A percentile compares a stretch with the other conserved stretches of the same genome.
phyloP scores from a whole-genome alignment of 345 rosid species.

The Salix purpurea region DNA sequence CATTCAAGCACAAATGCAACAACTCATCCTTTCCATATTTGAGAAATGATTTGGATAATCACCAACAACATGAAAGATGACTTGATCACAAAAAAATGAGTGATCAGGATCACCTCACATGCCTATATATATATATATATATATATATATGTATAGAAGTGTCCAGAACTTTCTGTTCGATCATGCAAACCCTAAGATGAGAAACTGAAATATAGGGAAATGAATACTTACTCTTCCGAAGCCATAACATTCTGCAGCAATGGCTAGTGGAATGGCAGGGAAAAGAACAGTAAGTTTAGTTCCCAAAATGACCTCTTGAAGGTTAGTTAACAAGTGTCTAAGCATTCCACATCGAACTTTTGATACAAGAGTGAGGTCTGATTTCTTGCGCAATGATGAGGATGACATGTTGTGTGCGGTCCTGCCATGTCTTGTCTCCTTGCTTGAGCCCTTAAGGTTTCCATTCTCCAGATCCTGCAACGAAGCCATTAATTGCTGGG shows the following conservation, averaged over 20 bases:
- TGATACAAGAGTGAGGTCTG: conserved; percentile 57
- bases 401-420: conserved; percentile 86
- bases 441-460: conserved; percentile 43
- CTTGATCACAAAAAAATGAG: background rate
- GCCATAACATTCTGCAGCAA: conserved; percentile 46
- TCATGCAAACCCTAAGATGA: background rate
- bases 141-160: background rate
- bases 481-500: conserved; percentile 25
- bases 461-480: conserved; percentile 53
- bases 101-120: background rate
- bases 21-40: background rate
- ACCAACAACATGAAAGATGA: background rate
- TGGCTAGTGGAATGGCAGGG: conserved; percentile 73
- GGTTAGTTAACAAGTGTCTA: conserved; percentile 45
- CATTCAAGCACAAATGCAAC: background rate
- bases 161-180: background rate
- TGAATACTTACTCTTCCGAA: conserved; percentile 50
- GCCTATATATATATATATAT: background rate
- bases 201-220: background rate
- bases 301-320: conserved; percentile 82
- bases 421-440: conserved; percentile 62
- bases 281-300: conserved; percentile 77
- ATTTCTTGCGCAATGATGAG: conserved; percentile 70
- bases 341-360: conserved; percentile 49
- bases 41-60: background rate